phyloP scores from a whole-genome alignment of 805 yeast genomes.

The Scheffersomyces coipomensis region DNA sequence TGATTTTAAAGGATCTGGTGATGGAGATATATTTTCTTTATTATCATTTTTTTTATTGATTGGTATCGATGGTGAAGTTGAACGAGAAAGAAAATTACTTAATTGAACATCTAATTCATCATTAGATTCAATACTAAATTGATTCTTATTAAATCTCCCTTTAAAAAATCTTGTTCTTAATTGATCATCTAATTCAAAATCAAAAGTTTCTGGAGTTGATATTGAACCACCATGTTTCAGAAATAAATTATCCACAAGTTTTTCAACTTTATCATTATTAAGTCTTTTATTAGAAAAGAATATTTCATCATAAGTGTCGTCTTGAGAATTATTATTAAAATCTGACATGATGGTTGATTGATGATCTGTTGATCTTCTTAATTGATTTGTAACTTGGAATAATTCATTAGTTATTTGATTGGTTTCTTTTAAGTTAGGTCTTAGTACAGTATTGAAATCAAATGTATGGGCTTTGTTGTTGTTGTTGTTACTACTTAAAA shows the following conservation, averaged over 20 bases:
- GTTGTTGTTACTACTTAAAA: too few relatives aligned
- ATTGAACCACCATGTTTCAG: background rate
- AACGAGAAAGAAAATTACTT: conserved; percentile 14
- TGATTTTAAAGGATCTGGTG: conserved; percentile 24
- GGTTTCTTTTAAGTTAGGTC: conserved; percentile 8
- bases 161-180: conserved; percentile 32
- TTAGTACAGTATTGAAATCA: conserved; percentile 4
- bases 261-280: conserved; percentile 35
- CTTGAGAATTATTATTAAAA: conserved; percentile 4
- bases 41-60: conserved; percentile 10
- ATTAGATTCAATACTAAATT: conserved; percentile 10
- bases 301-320: conserved; percentile 8
- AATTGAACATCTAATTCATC: conserved; percentile 35
- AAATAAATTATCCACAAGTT: conserved; percentile 28
- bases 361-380: conserved; percentile 11
- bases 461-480: background rate
- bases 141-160: conserved; percentile 27
- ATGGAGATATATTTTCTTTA: conserved; percentile 32
- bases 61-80: background rate
- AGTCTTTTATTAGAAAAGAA: conserved; percentile 18
- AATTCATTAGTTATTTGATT: conserved; percentile 24
- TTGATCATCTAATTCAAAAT: conserved; percentile 33
- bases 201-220: conserved; percentile 18
- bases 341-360: background rate
- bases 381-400: conserved; percentile 28